Evolutionary conservation across 306 rosid genomes (phyloP), one percentile per base, ranked within the genome.

Genomic region (Vigna trinervia): DNA sequence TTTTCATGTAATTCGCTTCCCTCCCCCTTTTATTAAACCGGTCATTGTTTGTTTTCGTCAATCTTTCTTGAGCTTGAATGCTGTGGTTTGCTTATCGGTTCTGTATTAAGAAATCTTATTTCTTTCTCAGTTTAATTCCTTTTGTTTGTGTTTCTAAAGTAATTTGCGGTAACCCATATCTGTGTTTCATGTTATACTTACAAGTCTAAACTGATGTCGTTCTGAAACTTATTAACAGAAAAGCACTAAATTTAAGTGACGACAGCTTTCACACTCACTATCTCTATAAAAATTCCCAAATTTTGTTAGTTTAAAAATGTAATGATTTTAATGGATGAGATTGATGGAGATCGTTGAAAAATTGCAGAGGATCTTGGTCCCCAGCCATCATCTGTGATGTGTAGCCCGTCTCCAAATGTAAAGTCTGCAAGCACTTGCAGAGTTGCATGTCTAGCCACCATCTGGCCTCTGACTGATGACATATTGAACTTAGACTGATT

Each of bases 401-500:
- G 56, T 50, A 17, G 20, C 56, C 6, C 56, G 56, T 50, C 19
- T 50, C 17, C 56, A 15, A 50, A 50, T 15, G 56, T 15, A 17
- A 50, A 17, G 56, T 15, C 9, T 50, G 56, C 22, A 50, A 51
- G 57, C 57, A n/a, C 23, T 51, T 36, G 23, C 23, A 8, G 12
- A 51, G 57, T 17, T 51, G 57, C 57, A 51, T n/a, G 57, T 20
- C 57, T n/a, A 51, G 57, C 57, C 57, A 51, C 23, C 57, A n/a
- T 51, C 57, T n/a, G 57, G 23, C 23, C 57, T 51, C 57, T 51
- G 20, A 10, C 23, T 51, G 23, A 51, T n/a, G 23, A 51, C 23
- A n/a, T 4, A 6, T 5, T 51, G 23, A 51, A 51, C 23, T n/a
- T 1, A 15, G 56, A 50, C 56, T n/a, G 57, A 6, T n/a, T 51